Evolutionary conservation across 331 rosid genomes (phyloP), one percentile per base, ranked within the genome.

Genomic region (Malus hybrid): DNA sequence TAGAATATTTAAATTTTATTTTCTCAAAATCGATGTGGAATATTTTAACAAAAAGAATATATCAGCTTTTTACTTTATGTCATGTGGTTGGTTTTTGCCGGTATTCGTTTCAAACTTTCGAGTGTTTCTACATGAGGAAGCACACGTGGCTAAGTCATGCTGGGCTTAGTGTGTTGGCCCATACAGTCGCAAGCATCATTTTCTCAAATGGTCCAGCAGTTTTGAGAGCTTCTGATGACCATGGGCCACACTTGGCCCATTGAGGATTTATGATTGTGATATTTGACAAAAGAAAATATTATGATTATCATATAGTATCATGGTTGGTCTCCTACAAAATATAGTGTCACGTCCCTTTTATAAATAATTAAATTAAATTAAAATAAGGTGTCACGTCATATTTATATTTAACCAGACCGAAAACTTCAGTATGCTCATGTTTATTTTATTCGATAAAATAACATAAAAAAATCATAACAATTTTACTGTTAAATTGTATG

Each of bases 151-250:
- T 77, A 27, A 28, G 14, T 59, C 52, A 33, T 68, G 61, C 29
- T 74, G 85, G 79, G 76, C 76, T 70, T 42, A 14, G 2, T 14
- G 1, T 36, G 48, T 63, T 36, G 80, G 80, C 61, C 77, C 77
- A 70, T 61, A 20, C 54, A 9, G 22, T 39, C 13, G 9, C 28
- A 73, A 19, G 46, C 69, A 31, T 77, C 82, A 48, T 24, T 82
- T 36, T 82, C 79, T 11, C 5, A 9, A 6, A 10, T 72, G 74
- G 62, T 48, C 64, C 65, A 73, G 73, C 22, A 18, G 18, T 24
- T 34, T 33, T 71, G 55, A 22, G 66, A 32, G 52, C 15, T 33
- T 77, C 59, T 65, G 73, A 66, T 6, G 28, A 67, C 52, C 7
- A 34, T n/a, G 32, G 54, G 22, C 52, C 67, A 56, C 67, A 6